A percentile compares a stretch with the other conserved stretches of the same genome.
These are phyloP conservation scores for Talaromyces atroroseus DNA, from an alignment of 2,329 filamentous ascomycete species.

Conservation along the genomic window DNA sequence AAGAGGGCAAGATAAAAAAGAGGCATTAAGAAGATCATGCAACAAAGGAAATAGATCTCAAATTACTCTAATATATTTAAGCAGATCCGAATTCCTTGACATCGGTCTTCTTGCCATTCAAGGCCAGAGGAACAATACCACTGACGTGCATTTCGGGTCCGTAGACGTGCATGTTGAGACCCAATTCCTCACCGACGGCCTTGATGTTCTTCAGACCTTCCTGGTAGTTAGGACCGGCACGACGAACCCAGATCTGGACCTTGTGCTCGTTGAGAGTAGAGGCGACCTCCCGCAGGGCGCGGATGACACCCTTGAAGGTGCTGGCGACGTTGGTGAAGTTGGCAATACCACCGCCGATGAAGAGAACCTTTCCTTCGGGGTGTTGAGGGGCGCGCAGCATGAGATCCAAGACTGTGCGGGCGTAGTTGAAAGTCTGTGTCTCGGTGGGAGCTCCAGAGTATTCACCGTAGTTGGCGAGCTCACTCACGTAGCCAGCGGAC, in stretches of 20 bases:
- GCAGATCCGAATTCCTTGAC: constrained; percentile 54
- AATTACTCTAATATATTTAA: constrained; percentile 6
- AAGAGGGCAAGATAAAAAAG: neutral
- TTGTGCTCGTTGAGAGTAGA: constrained; percentile 89
- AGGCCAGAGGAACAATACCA: constrained; percentile 90
- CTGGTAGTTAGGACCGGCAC: constrained; percentile 96
- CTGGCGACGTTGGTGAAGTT: constrained; percentile 99
- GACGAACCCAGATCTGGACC: constrained; percentile 91
- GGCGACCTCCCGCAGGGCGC: constrained; percentile 85
- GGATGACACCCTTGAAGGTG: constrained; percentile 99
- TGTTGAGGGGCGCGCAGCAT: constrained; percentile 86
- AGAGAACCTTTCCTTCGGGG: constrained; percentile 94
- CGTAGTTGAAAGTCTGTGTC: constrained; percentile 99
- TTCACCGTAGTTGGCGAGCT: constrained; percentile 99
- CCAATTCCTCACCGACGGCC: constrained; percentile 86
- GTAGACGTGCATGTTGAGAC: constrained; percentile 89
- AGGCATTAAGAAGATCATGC: neutral
- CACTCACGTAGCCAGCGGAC: constrained; percentile 86
- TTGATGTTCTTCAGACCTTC: constrained; percentile 99
- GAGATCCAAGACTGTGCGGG: constrained; percentile 90
- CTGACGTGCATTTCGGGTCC: constrained; percentile 82
- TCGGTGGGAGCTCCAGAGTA: constrained; percentile 98
- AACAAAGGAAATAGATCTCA: neutral
- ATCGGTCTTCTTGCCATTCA: constrained; percentile 57
- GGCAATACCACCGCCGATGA: constrained; percentile 99